Percentiles rank a stretch among this genome's conserved stretches.
These are phyloP conservation scores for Glycine tomentella DNA, from an alignment of 306 rosid species.

Conservation along the genomic window DNA sequence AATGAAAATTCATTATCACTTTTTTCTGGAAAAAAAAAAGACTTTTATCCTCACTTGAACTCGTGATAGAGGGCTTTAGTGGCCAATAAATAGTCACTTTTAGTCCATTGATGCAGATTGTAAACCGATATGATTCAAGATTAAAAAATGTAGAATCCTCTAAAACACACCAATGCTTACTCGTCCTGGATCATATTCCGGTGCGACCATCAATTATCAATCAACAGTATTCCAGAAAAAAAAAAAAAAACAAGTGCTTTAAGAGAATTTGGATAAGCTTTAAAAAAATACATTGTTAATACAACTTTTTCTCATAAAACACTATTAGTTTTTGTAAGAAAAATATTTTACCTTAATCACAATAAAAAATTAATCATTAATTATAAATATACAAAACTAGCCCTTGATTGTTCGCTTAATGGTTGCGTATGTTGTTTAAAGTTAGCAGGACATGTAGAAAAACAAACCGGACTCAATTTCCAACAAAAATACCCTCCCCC, in stretches of 20 bases:
- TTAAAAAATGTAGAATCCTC: neutral
- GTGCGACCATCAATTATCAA: neutral
- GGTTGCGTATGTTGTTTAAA: no score
- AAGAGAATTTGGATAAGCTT: neutral
- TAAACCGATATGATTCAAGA: neutral
- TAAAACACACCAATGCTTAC: neutral
- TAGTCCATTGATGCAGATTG: neutral
- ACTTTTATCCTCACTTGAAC: neutral
- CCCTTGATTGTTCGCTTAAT: no score
- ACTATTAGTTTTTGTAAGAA: neutral
- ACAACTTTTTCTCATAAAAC: neutral
- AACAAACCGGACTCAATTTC: no score
- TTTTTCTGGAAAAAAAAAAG: neutral
- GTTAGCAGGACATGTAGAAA: no score
- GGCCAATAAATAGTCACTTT: slow-evolving; percentile 4
- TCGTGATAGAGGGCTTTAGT: neutral
- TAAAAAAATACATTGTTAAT: neutral
- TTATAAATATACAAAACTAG: no score
- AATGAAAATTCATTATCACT: neutral
- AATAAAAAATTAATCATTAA: neutral
- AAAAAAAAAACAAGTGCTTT: neutral
- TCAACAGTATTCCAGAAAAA: neutral
- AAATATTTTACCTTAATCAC: neutral
- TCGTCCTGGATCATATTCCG: neutral
- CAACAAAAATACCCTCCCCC: neutral